These are phyloP conservation scores for Globisporangium perplexum DNA, from an alignment of 352 stramenopile genomes.

Conservation along the genomic window DNA sequence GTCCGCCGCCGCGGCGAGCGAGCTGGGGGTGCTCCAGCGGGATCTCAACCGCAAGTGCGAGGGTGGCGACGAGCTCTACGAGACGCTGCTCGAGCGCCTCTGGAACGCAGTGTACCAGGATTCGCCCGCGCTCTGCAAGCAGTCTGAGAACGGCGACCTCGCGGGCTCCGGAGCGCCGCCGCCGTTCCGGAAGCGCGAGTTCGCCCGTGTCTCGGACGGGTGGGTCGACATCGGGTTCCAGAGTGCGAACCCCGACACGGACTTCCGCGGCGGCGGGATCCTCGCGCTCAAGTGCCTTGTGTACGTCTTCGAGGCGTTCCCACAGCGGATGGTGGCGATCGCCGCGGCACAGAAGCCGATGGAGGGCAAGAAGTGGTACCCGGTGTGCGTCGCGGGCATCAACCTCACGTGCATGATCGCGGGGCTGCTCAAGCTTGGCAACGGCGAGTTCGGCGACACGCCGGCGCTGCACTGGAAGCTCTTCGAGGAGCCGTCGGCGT, in stretches of 20 bases:
- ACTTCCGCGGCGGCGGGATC: slow-evolving; percentile 77
- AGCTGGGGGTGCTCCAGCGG: slow-evolving; percentile 51
- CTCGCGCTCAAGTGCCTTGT: slow-evolving; percentile 82
- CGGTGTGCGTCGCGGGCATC: slow-evolving; percentile 75
- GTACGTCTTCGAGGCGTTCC: slow-evolving; percentile 74
- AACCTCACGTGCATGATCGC: slow-evolving; percentile 83
- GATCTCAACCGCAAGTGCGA: slow-evolving; percentile 64
- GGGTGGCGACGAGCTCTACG: slow-evolving; percentile 53
- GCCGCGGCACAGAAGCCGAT: slow-evolving; percentile 40
- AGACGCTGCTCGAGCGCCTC: slow-evolving; percentile 48
- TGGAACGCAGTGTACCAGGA: slow-evolving; percentile 59
- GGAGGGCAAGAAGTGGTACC: slow-evolving; percentile 64
- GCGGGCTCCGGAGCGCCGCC: not conserved
- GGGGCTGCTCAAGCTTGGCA: slow-evolving; percentile 56
- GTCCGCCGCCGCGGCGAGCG: slow-evolving; percentile 24
- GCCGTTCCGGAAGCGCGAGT: slow-evolving; percentile 16
- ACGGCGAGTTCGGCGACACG: slow-evolving; percentile 41
- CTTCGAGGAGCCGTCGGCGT: slow-evolving; percentile 80
- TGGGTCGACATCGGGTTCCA: slow-evolving; percentile 82
- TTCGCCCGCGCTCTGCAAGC: not conserved
- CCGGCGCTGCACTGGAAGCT: slow-evolving; percentile 53
- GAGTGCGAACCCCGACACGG: slow-evolving; percentile 66
- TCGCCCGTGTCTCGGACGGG: slow-evolving; percentile 37
- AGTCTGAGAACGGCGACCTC: not conserved
- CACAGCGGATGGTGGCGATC: slow-evolving; percentile 61